Evolutionary conservation across 2,329 filamentous ascomycete genomes (phyloP).

Genomic region (Rachicladosporium sp.): DNA sequence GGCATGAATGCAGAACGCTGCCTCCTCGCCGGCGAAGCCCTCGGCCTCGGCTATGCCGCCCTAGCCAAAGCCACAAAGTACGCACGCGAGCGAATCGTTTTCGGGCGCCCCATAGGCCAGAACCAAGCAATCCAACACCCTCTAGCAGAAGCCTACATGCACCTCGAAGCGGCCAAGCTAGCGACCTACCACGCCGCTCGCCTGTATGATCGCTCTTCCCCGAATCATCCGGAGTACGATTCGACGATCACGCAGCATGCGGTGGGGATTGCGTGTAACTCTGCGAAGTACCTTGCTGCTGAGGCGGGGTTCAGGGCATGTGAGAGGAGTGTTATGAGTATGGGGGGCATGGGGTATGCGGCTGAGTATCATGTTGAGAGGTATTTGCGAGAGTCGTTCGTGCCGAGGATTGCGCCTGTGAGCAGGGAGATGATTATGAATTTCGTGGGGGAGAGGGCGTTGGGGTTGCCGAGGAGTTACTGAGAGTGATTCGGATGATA

Average conservation of each 20-base stretch:
- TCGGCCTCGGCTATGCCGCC: slow-evolving; percentile 66
- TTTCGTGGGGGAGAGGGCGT: slow-evolving; percentile 55
- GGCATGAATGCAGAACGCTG: slow-evolving; percentile 40
- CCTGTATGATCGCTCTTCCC: slow-evolving; percentile 41
- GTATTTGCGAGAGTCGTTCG: slow-evolving; percentile 46
- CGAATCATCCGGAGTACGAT: slow-evolving; percentile 21
- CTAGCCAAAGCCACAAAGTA: slow-evolving; percentile 26
- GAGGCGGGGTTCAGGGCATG: slow-evolving; percentile 50
- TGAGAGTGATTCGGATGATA: slow-evolving; percentile 19
- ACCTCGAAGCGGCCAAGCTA: slow-evolving; percentile 48
- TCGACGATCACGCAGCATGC: slow-evolving; percentile 30
- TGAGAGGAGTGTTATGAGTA: slow-evolving; percentile 44
- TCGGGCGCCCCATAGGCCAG: slow-evolving; percentile 45
- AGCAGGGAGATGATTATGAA: slow-evolving; percentile 65
- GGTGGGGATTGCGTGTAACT: slow-evolving; percentile 44
- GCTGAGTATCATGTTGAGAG: slow-evolving; percentile 51
- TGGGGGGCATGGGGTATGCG: slow-evolving; percentile 53
- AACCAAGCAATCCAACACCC: slow-evolving; percentile 50
- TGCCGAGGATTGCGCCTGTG: slow-evolving; percentile 48
- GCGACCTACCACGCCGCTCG: slow-evolving; percentile 49
- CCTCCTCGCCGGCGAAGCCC: slow-evolving; percentile 57
- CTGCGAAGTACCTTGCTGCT: slow-evolving; percentile 46
- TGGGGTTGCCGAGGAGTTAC: slow-evolving; percentile 57
- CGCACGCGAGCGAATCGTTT: slow-evolving; percentile 39
- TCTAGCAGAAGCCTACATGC: slow-evolving; percentile 47